Conservation (phyloP, 139 green algal genomes). For the Chlorella ohadii region DNA sequence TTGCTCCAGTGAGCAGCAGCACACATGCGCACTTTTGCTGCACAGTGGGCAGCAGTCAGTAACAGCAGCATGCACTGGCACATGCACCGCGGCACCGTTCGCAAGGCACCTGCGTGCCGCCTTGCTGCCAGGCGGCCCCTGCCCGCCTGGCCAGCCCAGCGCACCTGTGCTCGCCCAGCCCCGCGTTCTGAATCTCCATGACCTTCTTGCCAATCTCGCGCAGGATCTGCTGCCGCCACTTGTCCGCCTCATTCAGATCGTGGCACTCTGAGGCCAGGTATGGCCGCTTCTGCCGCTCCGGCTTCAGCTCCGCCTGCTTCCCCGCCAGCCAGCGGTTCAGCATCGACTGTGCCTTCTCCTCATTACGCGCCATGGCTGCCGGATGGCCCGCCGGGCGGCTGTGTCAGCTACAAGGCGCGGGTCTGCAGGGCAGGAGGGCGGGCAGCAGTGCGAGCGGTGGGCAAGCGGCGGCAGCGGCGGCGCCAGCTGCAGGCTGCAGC, state of each 20-base stretch:
- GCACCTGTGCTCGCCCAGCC: conserved; percentile 94
- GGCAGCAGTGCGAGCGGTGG: neutral
- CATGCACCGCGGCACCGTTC: too few relatives aligned
- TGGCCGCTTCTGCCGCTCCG: conserved; percentile 77
- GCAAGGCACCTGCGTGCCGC: too few relatives aligned
- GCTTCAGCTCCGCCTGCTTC: conserved; percentile 53
- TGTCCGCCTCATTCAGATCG: conserved; percentile 95
- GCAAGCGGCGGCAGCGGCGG: too few relatives aligned
- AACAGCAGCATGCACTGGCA: too few relatives aligned
- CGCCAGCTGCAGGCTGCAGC: too few relatives aligned
- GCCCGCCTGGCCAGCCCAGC: too few relatives aligned
- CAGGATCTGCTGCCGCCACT: conserved; percentile 96
- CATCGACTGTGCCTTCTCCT: conserved; percentile 98
- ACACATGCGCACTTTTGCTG: too few relatives aligned
- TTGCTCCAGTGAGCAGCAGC: too few relatives aligned
- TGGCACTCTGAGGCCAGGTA: conserved; percentile 92
- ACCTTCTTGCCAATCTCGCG: conserved; percentile 97
- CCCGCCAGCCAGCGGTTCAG: conserved; percentile 92
- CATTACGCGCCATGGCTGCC: conserved; percentile 92
- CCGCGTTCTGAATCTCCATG: conserved; percentile 99
- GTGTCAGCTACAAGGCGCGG: neutral
- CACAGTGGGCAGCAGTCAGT: too few relatives aligned
- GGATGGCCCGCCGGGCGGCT: neutral
- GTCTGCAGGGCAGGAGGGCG: neutral
- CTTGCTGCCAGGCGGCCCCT: too few relatives aligned